Conservation (phyloP, 345 rosid genomes). For the Syzygium oleosum region DNA sequence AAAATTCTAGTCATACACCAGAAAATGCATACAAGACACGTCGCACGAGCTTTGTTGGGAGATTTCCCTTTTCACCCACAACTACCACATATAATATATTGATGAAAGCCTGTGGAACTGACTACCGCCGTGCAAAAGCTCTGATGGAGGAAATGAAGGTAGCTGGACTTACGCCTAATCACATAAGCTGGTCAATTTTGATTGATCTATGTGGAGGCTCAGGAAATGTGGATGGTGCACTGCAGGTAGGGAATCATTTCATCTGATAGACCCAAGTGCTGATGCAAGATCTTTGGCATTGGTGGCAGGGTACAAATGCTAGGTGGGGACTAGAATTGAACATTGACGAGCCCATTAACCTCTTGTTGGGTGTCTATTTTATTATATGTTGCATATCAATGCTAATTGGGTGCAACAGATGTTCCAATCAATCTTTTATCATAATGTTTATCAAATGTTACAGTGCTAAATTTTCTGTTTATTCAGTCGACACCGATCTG, state of each 20-base stretch:
- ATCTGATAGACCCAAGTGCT: background rate
- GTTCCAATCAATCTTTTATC: background rate
- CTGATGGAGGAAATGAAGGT: slow-evolving; percentile 78
- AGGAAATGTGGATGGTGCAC: slow-evolving; percentile 61
- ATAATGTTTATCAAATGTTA: background rate
- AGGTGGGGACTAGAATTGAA: background rate
- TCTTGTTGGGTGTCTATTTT: background rate
- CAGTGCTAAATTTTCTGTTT: background rate
- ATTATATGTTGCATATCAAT: background rate
- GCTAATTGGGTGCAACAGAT: background rate
- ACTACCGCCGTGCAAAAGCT: slow-evolving; percentile 57
- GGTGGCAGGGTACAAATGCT: background rate
- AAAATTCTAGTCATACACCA: background rate
- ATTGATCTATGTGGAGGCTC: slow-evolving; percentile 69
- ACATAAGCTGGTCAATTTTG: slow-evolving; percentile 82
- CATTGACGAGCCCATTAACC: background rate
- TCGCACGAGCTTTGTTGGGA: slow-evolving; percentile 32
- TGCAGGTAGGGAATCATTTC: slow-evolving; percentile 41
- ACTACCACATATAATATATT: slow-evolving; percentile 64
- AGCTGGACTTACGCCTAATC: slow-evolving; percentile 65
- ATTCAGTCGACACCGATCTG: background rate
- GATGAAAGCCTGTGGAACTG: slow-evolving; percentile 82
- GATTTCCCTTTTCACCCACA: slow-evolving; percentile 56
- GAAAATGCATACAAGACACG: slow-evolving; percentile 18
- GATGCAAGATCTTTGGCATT: background rate